Base-by-base conservation (phyloP, 179 eudicot species). In the Amaranthus tricolor region DNA sequence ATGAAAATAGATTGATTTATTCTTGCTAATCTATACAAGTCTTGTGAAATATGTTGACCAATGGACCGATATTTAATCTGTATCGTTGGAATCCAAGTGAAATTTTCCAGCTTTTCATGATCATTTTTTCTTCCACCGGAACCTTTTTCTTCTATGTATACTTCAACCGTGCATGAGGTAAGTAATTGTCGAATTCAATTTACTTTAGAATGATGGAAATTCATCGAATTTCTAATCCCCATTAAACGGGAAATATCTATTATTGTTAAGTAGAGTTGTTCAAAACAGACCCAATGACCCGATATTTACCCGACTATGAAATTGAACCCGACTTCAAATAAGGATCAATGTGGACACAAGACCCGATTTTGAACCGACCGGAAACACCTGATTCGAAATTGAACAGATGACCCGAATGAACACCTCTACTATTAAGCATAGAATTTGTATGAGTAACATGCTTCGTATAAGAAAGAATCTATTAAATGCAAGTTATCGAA, bases 1-100 rank as follows among this genome's bases (percentile, higher is more conserved):
- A 87, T 87, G 86, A 93, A 84, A 73, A 72, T 83, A 10, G 82
- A 80, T 31, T 81, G 70, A 84, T 68, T 0, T 61, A 31, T 16
- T 17, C 47, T 17, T 71, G 17, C 24, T 59, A 44, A 15, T 58
- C 54, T 40, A 44, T 55, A 8, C 40, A 54, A 14, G 13, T 61
- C 4, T 24, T 43, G 66, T 50, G 50, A 17, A 24, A 58, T 56
- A 58, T 17, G 31, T 6, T 31, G 60, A 59, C 11, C 62, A 52
- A 49, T 17, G 16, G 70, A 53, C 12, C 21, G 10, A 24, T 57
- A 6, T 43, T 45, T 55, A 16, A 60, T 14, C 13, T 69, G 31
- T 60, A 40, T 47, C 54, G 16, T 21, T 48, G 47, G 50, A 21
- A 56, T 49, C 60, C 15, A 14, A 47, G 19, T 57, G 57, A 66